Evolutionary conservation across 140 eudicot genomes (phyloP), one percentile per base, ranked within the genome.

Genomic region (Oenanthe javanica): DNA sequence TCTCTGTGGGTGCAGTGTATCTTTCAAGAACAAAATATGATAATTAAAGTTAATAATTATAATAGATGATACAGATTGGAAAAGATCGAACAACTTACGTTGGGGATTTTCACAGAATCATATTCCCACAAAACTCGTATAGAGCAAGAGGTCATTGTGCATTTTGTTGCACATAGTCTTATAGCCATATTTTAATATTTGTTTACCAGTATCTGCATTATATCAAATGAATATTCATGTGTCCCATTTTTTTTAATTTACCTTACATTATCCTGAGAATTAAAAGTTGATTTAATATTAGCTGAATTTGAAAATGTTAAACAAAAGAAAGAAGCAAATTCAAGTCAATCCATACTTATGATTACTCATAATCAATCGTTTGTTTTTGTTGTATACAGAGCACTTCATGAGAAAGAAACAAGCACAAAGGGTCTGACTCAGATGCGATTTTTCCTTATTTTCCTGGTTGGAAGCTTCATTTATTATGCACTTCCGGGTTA

Each of bases 401-500:
- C 98, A 43, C 91, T 94, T 40, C 97, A 94, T 73, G 98, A 94
- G 82, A 94, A 86, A 86, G 98, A 94, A 75, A 16, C 80, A 0
- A 89, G 89, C 76, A 51, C 86, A 7, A 77, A 84, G 79, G 96
- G 98, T 77, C 79, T 89, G 86, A 89, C 96, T 79, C 84, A 97
- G 85, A 94, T 94, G 97, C 84, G 84, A 25, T 94, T 94, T 78
- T 94, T 94, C 87, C 86, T 94, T 57, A 78, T 94, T 4, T 90
- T 89, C 85, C 46, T 94, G 76, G 84, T 76, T 49, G 89, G 89
- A 78, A 94, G 98, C 71, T 94, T 94, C 75, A 89, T 86, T 15
- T 94, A 94, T 77, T 94, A 90, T 67, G 84, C 95, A 43, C 87
- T 94, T 82, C 98, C 98, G 14, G 98, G 98, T 9, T 94, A 94